A percentile compares a stretch with the other conserved stretches of the same genome.
Evolutionary conservation across 441 rosid species (phyloP).

Genomic region (Monsonia emarginata): DNA sequence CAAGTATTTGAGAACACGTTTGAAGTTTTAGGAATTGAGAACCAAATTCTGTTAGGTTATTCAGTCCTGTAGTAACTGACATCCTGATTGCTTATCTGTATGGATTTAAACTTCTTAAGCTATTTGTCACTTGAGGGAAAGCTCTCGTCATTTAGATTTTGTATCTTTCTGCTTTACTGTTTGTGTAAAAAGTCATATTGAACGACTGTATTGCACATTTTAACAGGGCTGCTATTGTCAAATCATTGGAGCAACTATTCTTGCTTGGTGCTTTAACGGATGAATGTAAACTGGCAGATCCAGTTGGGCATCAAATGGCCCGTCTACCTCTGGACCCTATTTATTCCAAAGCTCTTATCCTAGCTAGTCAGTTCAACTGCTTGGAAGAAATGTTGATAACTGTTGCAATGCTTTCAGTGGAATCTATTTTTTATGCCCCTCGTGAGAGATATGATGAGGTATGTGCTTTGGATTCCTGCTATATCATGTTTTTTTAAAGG

Average conservation of each 20-base stretch:
- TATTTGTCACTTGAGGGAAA: background rate
- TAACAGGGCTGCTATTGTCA: conserved; percentile 63
- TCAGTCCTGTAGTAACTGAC: background rate
- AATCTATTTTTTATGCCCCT: conserved; percentile 70
- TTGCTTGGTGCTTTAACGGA: conserved; percentile 83
- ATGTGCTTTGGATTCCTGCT: background rate
- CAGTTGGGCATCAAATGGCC: conserved; percentile 79
- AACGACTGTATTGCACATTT: conserved; percentile 15
- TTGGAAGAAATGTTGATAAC: conserved; percentile 86
- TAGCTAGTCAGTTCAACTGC: conserved; percentile 74
- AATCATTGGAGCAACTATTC: conserved; percentile 70
- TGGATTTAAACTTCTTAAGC: background rate
- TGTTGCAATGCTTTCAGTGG: conserved; percentile 84
- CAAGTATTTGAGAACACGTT: background rate
- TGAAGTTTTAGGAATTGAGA: background rate
- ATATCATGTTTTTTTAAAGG: too few relatives aligned
- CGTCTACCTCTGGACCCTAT: conserved; percentile 83
- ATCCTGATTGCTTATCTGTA: background rate
- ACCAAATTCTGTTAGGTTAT: background rate
- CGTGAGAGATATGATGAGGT: conserved; percentile 80
- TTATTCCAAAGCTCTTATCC: conserved; percentile 73
- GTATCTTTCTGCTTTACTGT: conserved; percentile 5
- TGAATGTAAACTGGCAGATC: conserved; percentile 71
- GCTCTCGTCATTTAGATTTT: background rate
- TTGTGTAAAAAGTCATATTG: background rate